These are phyloP conservation scores for Saccharomycopsis oosterbeekiorum DNA, from an alignment of 805 yeast genomes.

Conservation along the genomic window DNA sequence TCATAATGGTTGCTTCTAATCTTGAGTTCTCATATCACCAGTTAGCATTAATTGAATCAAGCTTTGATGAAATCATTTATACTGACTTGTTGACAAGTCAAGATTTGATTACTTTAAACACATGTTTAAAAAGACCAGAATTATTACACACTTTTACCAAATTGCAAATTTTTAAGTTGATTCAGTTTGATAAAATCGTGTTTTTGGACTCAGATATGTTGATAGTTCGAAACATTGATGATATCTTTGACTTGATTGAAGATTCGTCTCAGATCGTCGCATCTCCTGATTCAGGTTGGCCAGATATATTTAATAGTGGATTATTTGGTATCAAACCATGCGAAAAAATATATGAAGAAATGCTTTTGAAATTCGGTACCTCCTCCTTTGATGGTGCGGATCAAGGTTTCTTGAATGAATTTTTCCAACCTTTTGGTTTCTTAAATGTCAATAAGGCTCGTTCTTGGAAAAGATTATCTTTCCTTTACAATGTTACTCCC, in stretches of 20 bases:
- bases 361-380: constrained; percentile 26
- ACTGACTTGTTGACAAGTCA: constrained; percentile 6
- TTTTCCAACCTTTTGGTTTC: constrained; percentile 32
- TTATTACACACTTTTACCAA: constrained; percentile 42
- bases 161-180: constrained; percentile 38
- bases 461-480: constrained; percentile 68
- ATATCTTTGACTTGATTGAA: background rate
- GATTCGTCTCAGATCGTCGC: constrained; percentile 30
- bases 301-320: constrained; percentile 82
- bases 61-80: constrained; percentile 10
- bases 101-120: constrained; percentile 9
- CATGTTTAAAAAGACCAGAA: constrained; percentile 39
- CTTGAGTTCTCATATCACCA: constrained; percentile 4
- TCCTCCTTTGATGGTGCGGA: constrained; percentile 79
- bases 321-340: constrained; percentile 59
- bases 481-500: constrained; percentile 74
- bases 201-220: constrained; percentile 61
- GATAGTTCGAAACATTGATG: constrained; percentile 14
- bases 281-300: constrained; percentile 84
- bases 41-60: constrained; percentile 32
- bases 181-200: constrained; percentile 35
- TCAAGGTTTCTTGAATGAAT: constrained; percentile 80
- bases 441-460: constrained; percentile 18
- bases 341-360: constrained; percentile 36
- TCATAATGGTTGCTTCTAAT: constrained; percentile 7